A percentile compares a stretch with the other conserved stretches of the same genome.
Conservation (phyloP, 2,329 filamentous ascomycete species). For the Teratosphaeria epicoccoides region DNA sequence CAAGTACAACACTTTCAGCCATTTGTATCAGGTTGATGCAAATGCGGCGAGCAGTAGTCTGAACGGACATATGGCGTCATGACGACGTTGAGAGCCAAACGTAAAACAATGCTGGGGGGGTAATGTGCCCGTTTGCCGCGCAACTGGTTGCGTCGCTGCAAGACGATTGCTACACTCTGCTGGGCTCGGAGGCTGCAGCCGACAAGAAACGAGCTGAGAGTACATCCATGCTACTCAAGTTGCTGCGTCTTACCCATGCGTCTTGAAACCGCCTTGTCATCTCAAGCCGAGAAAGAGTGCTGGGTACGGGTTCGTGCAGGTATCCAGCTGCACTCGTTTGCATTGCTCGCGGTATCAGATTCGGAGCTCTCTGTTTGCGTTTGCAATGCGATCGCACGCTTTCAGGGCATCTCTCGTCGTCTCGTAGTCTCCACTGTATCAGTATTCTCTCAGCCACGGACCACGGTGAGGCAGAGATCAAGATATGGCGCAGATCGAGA, state of each 20-base stretch:
- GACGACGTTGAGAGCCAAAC: neutral
- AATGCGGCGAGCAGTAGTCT: slow-evolving; percentile 2
- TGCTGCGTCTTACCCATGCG: neutral
- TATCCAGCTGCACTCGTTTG: neutral
- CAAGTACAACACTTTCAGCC: slow-evolving; percentile 45
- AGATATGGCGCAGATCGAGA: neutral
- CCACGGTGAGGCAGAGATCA: too few species aligned
- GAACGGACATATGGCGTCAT: neutral
- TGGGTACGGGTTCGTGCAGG: neutral
- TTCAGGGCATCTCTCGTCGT: too few species aligned
- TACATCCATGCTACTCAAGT: neutral
- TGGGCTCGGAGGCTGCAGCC: too few species aligned
- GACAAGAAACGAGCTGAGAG: too few species aligned
- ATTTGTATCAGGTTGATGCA: slow-evolving; percentile 25
- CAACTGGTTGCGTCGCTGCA: neutral
- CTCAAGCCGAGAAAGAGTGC: neutral
- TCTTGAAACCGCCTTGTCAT: neutral
- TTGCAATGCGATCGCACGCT: too few species aligned
- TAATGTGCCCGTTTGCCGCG: neutral
- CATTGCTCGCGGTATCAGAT: neutral
- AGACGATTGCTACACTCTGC: too few species aligned
- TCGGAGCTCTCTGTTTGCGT: neutral
- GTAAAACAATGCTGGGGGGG: too few species aligned
- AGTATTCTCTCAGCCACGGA: too few species aligned
- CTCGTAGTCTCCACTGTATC: too few species aligned